Conservation (phyloP, 108 stramenopile species). For the Poteriospumella lacustris region DNA sequence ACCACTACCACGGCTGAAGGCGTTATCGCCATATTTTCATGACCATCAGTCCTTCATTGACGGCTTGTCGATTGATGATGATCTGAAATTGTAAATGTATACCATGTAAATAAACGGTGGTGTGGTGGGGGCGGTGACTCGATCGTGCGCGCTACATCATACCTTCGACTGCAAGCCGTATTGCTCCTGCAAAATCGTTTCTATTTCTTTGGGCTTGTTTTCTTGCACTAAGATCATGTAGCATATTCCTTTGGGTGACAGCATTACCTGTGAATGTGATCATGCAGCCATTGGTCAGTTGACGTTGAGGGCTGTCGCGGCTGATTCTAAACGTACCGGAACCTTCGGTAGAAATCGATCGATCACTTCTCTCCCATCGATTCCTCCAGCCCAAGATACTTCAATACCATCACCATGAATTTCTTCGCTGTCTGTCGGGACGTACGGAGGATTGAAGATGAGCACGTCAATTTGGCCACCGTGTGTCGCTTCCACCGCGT, state of each 20-base stretch:
- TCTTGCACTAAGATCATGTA: slow-evolving; percentile 17
- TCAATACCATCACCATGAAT: slow-evolving; percentile 69
- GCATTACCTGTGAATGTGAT: not conserved
- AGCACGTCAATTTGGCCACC: slow-evolving; percentile 59
- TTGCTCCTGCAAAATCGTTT: not conserved
- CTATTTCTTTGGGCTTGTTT: not conserved
- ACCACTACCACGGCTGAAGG: no score
- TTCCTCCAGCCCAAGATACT: slow-evolving; percentile 76
- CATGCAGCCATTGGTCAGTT: not conserved
- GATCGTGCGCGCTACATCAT: not conserved
- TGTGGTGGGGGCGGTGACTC: no score
- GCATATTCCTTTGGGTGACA: not conserved
- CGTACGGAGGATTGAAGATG: slow-evolving; percentile 90
- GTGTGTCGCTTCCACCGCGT: slow-evolving; percentile 61
- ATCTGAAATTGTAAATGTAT: not conserved
- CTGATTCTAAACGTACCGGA: not conserved
- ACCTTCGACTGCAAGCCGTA: not conserved
- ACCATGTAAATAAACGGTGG: not conserved
- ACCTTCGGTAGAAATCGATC: slow-evolving; percentile 26
- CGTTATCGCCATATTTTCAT: no score
- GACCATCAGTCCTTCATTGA: not conserved
- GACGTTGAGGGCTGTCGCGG: not conserved
- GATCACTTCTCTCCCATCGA: slow-evolving; percentile 37
- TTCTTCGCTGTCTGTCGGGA: slow-evolving; percentile 77
- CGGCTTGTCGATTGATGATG: not conserved